phyloP scores from a whole-genome alignment of 1,139 yeast genomes.

The Hemisphaericaspora subhashii region DNA sequence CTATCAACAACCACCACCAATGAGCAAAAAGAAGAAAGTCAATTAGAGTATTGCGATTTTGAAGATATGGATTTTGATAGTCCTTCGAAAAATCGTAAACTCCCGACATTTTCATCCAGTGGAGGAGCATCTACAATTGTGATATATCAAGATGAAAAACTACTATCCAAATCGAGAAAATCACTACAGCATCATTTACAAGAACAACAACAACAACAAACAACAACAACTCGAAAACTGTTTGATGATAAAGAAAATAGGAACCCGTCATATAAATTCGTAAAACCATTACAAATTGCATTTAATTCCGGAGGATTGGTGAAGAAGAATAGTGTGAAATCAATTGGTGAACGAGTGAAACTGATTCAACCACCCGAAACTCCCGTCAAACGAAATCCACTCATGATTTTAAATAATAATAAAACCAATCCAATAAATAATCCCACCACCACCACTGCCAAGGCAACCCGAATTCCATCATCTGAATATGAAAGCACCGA shows the following conservation, averaged over 20 bases:
- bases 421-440: conserved; percentile 7
- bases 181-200: too few species aligned
- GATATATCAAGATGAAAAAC: conserved; percentile 20
- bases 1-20: conserved; percentile 4
- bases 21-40: conserved; percentile 4
- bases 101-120: conserved; percentile 18
- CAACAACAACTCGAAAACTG: conserved; percentile 6
- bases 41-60: conserved; percentile 30
- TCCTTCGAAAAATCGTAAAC: conserved; percentile 37
- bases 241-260: conserved; percentile 39
- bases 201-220: conserved; percentile 1
- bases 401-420: conserved; percentile 34
- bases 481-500: conserved; percentile 7
- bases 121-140: conserved; percentile 17
- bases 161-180: background rate
- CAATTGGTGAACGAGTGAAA: conserved; percentile 18
- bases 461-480: conserved; percentile 17
- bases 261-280: conserved; percentile 58
- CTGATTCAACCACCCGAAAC: conserved; percentile 68
- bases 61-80: conserved; percentile 33
- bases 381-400: conserved; percentile 69
- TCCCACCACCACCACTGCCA: too few species aligned
- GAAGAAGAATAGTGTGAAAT: conserved; percentile 59
- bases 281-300: conserved; percentile 83
- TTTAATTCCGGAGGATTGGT: conserved; percentile 74